Percentiles rank a stretch among this genome's conserved stretches.
Evolutionary conservation across 2,329 filamentous ascomycete genomes (phyloP).

Genomic region (Epicoccum nigrum): DNA sequence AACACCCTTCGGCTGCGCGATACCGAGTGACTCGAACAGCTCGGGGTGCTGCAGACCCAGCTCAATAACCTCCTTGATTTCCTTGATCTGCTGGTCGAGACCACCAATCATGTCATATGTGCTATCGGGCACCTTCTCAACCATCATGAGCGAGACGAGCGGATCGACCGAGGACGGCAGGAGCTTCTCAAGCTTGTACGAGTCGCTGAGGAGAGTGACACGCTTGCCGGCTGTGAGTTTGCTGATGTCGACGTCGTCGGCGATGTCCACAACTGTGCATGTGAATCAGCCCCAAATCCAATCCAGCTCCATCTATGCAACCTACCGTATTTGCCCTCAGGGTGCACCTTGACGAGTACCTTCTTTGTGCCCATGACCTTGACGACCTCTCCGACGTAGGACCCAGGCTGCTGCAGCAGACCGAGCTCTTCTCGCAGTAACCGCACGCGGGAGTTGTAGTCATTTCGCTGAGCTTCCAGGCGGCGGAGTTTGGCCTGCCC

Average conservation of each 20-base stretch:
- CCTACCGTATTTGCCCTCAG: slow-evolving; percentile 98
- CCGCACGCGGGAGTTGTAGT: slow-evolving; percentile 98
- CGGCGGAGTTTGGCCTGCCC: slow-evolving; percentile 93
- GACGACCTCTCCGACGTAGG: slow-evolving; percentile 98
- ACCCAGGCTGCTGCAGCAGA: slow-evolving; percentile 93
- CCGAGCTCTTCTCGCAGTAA: slow-evolving; percentile 94
- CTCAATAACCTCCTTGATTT: slow-evolving; percentile 99
- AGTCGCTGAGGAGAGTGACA: slow-evolving; percentile 93
- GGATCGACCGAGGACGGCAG: slow-evolving; percentile 97
- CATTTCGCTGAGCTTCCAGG: slow-evolving; percentile 96
- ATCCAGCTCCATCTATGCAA: slow-evolving; percentile 1
- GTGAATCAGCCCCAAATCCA: slow-evolving; percentile 1
- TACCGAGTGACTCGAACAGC: slow-evolving; percentile 98
- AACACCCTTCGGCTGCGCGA: slow-evolving; percentile 97
- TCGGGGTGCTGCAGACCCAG: slow-evolving; percentile 97
- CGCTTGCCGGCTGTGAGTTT: slow-evolving; percentile 98
- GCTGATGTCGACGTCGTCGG: slow-evolving; percentile 89
- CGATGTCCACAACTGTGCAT: slow-evolving; percentile 83
- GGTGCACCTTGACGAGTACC: slow-evolving; percentile 97
- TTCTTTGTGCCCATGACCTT: slow-evolving; percentile 99
- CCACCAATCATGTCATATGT: slow-evolving; percentile 99
- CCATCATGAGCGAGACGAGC: slow-evolving; percentile 99
- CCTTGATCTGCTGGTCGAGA: slow-evolving; percentile 98
- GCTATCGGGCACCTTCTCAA: slow-evolving; percentile 98
- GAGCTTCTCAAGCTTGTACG: slow-evolving; percentile 98